Evolutionary conservation across 331 rosid species (phyloP), one percentile per base, ranked within the genome.

Genomic region (Dryas integrifolia): DNA sequence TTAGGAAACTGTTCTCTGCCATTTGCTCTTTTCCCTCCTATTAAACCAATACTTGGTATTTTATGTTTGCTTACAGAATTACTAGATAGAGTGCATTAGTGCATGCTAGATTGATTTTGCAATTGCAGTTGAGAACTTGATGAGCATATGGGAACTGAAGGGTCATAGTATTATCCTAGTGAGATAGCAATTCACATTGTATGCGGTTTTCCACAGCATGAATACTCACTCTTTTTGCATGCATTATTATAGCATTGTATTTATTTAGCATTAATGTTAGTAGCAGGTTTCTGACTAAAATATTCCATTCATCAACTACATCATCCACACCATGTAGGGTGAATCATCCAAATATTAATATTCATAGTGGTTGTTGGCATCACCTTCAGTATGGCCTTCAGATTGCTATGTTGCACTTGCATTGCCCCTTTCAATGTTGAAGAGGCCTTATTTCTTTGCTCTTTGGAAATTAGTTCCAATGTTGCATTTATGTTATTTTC

Each of bases 321-420:
- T 21, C 24, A 21, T 21, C 24, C 24, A 65, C 73, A 16, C 10
- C 30, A 21, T 57, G 44, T 46, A 55, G 15, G 51, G 16, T 63
- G 10, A 13, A 57, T 56, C 46, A 46, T 47, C 70, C 55, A 71
- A 7, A 24, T 39, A 69, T 77, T 45, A 63, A 55, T 56, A 35
- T 16, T 53, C 60, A 44, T 45, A 30, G 45, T 70, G 72, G 67
- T 56, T 70, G 71, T 52, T 71, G 57, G 38, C 0, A 44, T 68
- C 74, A 4, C 52, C 43, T 56, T 58, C 48, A 41, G 48, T 12
- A 35, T 7, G 69, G 75, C 50, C 72, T 35, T 26, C 3, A 65
- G 60, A 58, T 70, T 46, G 50, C 35, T 77, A 21, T 55, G 72
- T 35, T 43, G 12, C 66, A 43, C 44, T 15, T 71, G 66, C 66